phyloP scores from a whole-genome alignment of 2,329 filamentous ascomycete genomes.

The Fusarium fracticaudum region DNA sequence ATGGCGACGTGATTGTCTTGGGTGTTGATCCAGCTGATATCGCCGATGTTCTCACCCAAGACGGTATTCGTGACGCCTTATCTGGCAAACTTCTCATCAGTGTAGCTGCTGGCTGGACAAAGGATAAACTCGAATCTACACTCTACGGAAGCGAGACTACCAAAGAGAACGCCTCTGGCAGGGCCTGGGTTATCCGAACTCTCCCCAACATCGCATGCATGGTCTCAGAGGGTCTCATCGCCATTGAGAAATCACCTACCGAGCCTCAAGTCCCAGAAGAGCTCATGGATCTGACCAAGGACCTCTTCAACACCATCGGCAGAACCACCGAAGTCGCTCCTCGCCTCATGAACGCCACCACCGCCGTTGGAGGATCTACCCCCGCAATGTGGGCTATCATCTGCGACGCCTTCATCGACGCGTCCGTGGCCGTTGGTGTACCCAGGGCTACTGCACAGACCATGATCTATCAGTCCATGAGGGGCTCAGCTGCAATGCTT shows the following conservation, averaged over 20 bases:
- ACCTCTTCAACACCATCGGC: conserved; percentile 66
- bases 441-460: conserved; percentile 63
- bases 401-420: conserved; percentile 67
- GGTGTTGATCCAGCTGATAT: conserved; percentile 59
- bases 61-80: conserved; percentile 51
- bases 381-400: conserved; percentile 69
- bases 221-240: conserved; percentile 47
- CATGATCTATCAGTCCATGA: conserved; percentile 69
- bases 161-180: conserved; percentile 6
- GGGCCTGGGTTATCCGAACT: conserved; percentile 45
- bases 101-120: conserved; percentile 60
- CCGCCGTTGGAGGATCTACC: conserved; percentile 67
- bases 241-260: conserved; percentile 42
- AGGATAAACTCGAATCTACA: conserved; percentile 49
- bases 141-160: conserved; percentile 45
- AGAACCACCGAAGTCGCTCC: conserved; percentile 60
- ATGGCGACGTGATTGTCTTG: conserved; percentile 55
- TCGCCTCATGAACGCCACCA: conserved; percentile 64
- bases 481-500: conserved; percentile 64
- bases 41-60: conserved; percentile 47
- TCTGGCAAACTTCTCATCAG: conserved; percentile 60
- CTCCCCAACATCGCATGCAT: conserved; percentile 50
- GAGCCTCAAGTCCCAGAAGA: conserved; percentile 31
- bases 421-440: conserved; percentile 68
- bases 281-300: conserved; percentile 43